Evolutionary conservation across 345 rosid species (phyloP).

Genomic region (Salix purpurea): DNA sequence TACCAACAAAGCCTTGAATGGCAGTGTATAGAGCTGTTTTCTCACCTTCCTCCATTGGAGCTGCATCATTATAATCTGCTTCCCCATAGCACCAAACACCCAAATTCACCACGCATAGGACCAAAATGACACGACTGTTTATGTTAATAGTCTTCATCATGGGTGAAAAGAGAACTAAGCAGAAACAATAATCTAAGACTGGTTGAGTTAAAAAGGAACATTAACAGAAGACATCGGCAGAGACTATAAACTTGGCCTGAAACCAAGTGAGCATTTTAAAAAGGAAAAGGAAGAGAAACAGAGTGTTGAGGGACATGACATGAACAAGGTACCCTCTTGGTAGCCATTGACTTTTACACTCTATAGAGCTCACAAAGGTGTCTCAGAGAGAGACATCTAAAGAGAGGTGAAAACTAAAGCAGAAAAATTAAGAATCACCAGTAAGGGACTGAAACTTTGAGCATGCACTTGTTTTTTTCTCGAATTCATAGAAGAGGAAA

Average conservation of each 20-base stretch:
- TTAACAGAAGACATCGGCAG: conserved; percentile 5
- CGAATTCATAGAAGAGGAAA: conserved; percentile 29
- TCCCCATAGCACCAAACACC: conserved; percentile 34
- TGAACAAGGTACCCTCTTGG: not conserved
- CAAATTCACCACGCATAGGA: conserved; percentile 37
- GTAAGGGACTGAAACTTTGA: not conserved
- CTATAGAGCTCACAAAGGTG: not conserved
- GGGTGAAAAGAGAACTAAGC: not conserved
- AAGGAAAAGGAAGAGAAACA: not conserved
- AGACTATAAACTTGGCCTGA: not conserved
- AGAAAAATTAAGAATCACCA: conserved; percentile 10
- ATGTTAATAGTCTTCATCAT: conserved; percentile 22
- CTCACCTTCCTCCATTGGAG: conserved; percentile 79
- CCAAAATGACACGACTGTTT: conserved; percentile 19
- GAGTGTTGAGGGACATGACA: conserved; percentile 10
- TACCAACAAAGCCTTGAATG: conserved; percentile 81
- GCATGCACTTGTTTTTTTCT: not conserved
- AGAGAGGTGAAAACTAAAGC: not conserved
- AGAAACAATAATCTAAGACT: not conserved
- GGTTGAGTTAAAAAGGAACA: not conserved
- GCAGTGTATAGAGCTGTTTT: conserved; percentile 62
- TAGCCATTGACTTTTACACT: too few relatives aligned
- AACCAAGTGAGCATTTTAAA: not conserved
- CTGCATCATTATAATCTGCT: conserved; percentile 36
- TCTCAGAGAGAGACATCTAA: not conserved